A percentile compares a stretch with the other conserved stretches of the same genome.
Evolutionary conservation across 805 yeast genomes (phyloP).

Genomic region (Candida tallmaniae): DNA sequence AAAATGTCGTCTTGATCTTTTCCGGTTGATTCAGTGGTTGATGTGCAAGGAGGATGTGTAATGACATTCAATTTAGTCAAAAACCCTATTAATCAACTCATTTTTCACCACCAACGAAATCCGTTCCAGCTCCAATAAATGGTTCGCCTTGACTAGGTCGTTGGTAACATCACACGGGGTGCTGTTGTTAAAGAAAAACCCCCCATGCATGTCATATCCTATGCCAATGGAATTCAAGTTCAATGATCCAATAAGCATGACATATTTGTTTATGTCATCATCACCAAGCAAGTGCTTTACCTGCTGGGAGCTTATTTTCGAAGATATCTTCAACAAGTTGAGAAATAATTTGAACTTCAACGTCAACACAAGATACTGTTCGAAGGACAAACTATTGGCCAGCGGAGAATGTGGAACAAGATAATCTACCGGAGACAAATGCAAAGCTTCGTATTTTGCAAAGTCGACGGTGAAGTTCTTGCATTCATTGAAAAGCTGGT

Average conservation of each 20-base stretch:
- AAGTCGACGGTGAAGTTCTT: conserved; percentile 4
- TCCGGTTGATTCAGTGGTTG: conserved; percentile 18
- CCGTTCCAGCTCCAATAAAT: conserved; percentile 6
- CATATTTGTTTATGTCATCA: conserved; percentile 5
- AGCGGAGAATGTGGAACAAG: conserved; percentile 7
- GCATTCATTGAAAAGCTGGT: not conserved
- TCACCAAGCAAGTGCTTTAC: conserved; percentile 4
- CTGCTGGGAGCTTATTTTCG: conserved; percentile 7
- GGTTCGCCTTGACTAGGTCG: conserved; percentile 2
- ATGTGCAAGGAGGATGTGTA: not conserved
- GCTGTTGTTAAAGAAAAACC: conserved; percentile 9
- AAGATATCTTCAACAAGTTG: conserved; percentile 10
- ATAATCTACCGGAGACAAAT: conserved; percentile 4
- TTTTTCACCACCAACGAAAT: conserved; percentile 7
- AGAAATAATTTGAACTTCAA: conserved; percentile 11
- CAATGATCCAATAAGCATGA: conserved; percentile 9
- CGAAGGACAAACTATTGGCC: conserved; percentile 6
- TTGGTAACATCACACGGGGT: not conserved
- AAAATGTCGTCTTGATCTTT: conserved; percentile 42
- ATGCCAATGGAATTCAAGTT: conserved; percentile 9
- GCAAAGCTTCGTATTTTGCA: conserved; percentile 2
- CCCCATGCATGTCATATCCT: conserved; percentile 9
- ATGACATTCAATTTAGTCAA: not conserved
- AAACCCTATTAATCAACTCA: conserved; percentile 7
- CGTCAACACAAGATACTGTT: conserved; percentile 6